These are phyloP conservation scores for Pseudogymnoascus sp. DNA, from an alignment of 2,329 filamentous ascomycete genomes.

Conservation along the genomic window DNA sequence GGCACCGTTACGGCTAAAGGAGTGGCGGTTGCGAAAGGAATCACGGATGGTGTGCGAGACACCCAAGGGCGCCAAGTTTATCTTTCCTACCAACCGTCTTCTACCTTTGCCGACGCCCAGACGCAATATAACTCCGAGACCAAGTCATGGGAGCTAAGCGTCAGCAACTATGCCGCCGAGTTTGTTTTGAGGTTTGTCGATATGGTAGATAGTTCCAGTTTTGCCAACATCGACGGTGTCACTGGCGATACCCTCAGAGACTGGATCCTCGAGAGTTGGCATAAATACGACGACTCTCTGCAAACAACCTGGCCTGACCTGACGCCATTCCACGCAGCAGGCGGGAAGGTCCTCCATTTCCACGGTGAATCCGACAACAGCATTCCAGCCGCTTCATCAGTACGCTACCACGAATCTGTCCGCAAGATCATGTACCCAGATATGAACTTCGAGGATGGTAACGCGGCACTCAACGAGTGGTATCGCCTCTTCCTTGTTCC, in stretches of 20 bases:
- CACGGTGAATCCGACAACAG: constrained; percentile 43
- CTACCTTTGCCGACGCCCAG: constrained; percentile 28
- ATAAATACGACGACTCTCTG: constrained; percentile 40
- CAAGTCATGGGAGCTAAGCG: constrained; percentile 27
- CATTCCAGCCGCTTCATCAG: constrained; percentile 40
- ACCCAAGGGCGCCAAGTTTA: constrained; percentile 34
- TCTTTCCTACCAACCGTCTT: constrained; percentile 30
- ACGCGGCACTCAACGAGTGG: constrained; percentile 39
- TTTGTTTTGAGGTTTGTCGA: constrained; percentile 28
- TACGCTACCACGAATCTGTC: constrained; percentile 43
- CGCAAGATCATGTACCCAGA: constrained; percentile 40
- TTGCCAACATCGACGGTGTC: constrained; percentile 35
- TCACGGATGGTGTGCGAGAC: constrained; percentile 34
- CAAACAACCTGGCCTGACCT: constrained; percentile 42
- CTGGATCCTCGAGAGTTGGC: constrained; percentile 43
- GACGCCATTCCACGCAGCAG: constrained; percentile 34
- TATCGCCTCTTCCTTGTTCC: constrained; percentile 43
- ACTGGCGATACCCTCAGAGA: constrained; percentile 44
- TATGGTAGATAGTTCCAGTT: constrained; percentile 24
- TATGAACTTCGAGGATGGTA: constrained; percentile 31
- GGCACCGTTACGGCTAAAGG: constrained; percentile 24
- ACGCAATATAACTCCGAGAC: constrained; percentile 30
- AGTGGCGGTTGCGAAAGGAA: constrained; percentile 16
- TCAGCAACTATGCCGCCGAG: constrained; percentile 30
- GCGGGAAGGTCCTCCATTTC: constrained; percentile 44